A percentile compares a stretch with the other conserved stretches of the same genome.
Conservation (phyloP, 371 early-diverging fungal species). For the Rhizopus arrhizus region DNA sequence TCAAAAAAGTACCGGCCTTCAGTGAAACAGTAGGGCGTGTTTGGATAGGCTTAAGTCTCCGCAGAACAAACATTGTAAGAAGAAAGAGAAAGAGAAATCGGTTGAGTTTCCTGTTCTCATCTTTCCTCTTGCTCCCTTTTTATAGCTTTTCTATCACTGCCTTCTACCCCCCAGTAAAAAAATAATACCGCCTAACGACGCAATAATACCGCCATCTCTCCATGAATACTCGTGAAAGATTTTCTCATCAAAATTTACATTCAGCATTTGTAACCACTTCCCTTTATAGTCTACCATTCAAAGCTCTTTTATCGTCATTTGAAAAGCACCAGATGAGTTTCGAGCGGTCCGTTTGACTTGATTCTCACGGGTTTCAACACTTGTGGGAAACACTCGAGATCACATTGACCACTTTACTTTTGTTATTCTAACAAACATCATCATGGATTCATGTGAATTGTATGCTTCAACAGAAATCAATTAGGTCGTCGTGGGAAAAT, state of each 20-base stretch:
- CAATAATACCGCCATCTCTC: slow-evolving; percentile 24
- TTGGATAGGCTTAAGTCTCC: slow-evolving; percentile 6
- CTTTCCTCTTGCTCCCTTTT: background rate
- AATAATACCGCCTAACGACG: slow-evolving; percentile 17
- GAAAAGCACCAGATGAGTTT: no score
- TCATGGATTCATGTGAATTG: background rate
- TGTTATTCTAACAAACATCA: no score
- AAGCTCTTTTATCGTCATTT: no score
- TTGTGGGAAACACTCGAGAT: no score
- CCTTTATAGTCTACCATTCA: no score
- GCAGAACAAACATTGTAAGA: slow-evolving; percentile 15
- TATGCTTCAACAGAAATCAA: background rate
- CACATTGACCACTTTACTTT: no score
- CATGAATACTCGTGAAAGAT: no score
- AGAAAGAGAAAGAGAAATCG: background rate
- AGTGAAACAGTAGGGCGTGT: slow-evolving; percentile 2
- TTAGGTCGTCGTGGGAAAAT: background rate
- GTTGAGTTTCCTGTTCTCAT: background rate
- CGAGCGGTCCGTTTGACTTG: no score
- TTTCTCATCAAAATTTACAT: no score
- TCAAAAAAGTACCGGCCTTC: background rate
- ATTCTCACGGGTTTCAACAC: no score
- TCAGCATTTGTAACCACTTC: no score
- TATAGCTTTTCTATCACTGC: background rate
- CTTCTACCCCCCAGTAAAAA: background rate